Evolutionary conservation across 441 rosid species (phyloP).

Genomic region (Pelargonium cotyledonis): DNA sequence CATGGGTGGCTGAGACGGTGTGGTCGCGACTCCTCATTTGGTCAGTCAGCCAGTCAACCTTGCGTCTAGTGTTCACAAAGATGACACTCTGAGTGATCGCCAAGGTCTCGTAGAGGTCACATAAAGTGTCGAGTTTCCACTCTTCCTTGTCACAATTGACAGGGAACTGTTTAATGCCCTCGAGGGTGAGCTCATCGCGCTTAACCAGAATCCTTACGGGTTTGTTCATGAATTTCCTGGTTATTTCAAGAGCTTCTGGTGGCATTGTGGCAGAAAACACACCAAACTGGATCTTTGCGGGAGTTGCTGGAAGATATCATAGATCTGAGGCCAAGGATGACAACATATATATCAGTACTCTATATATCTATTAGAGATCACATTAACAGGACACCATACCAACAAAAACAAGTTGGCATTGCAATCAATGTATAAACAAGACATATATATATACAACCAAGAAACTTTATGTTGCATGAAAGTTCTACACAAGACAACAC

Average conservation of each 20-base stretch:
- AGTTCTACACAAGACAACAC: no score
- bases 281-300: slow-evolving; percentile 59
- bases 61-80: slow-evolving; percentile 67
- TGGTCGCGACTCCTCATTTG: slow-evolving; percentile 67
- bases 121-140: slow-evolving; percentile 81
- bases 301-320: slow-evolving; percentile 68
- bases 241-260: slow-evolving; percentile 76
- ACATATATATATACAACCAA: no score
- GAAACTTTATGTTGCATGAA: no score
- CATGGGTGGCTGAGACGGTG: slow-evolving; percentile 61
- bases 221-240: slow-evolving; percentile 79
- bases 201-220: slow-evolving; percentile 71
- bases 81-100: slow-evolving; percentile 77
- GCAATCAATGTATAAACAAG: no score
- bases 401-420: no score
- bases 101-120: slow-evolving; percentile 68
- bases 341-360: no score
- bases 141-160: slow-evolving; percentile 75
- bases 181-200: slow-evolving; percentile 73
- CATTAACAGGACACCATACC: no score
- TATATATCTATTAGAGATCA: no score
- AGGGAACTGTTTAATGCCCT: slow-evolving; percentile 72
- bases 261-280: slow-evolving; percentile 85
- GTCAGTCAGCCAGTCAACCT: slow-evolving; percentile 78
- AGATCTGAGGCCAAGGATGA: slow-evolving; percentile 36